phyloP scores from a whole-genome alignment of 2,329 filamentous ascomycete genomes.

The Coniella lustricola region DNA sequence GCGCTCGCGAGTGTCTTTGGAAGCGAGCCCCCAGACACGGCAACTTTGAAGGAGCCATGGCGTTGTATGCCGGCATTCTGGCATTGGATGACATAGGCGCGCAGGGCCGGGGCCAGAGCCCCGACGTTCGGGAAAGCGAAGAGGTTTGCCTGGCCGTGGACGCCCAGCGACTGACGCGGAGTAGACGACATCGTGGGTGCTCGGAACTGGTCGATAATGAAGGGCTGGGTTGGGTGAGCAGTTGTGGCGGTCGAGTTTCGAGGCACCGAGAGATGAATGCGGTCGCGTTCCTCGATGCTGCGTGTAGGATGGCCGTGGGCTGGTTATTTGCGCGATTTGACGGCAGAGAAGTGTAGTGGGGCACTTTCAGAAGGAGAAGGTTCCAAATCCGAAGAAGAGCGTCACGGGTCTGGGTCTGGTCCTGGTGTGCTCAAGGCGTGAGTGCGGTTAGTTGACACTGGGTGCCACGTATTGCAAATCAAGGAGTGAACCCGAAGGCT shows the following conservation, averaged over 20 bases:
- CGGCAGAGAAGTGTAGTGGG: neutral
- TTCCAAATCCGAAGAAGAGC: too few relatives aligned
- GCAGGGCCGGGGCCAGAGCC: conserved; percentile 68
- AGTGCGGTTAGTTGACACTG: neutral
- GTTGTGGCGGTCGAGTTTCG: neutral
- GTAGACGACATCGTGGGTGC: neutral
- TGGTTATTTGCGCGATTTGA: conserved; percentile 11
- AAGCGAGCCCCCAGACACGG: conserved; percentile 87
- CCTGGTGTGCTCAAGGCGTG: neutral
- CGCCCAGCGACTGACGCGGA: conserved; percentile 36
- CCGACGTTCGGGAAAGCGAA: conserved; percentile 69
- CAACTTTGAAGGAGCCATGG: conserved; percentile 82
- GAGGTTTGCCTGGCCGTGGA: conserved; percentile 54
- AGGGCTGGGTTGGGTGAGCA: neutral
- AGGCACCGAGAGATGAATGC: neutral
- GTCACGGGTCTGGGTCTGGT: too few relatives aligned
- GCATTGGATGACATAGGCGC: conserved; percentile 72
- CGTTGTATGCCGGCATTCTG: conserved; percentile 75
- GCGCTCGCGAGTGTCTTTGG: conserved; percentile 82
- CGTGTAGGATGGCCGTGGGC: neutral
- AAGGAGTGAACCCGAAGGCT: too few relatives aligned
- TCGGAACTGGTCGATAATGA: neutral
- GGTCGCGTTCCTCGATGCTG: neutral
- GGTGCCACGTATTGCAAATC: neutral
- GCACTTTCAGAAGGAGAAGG: neutral